phyloP scores from a whole-genome alignment of 129 eudicot species.

The Saussurea involucrata region DNA sequence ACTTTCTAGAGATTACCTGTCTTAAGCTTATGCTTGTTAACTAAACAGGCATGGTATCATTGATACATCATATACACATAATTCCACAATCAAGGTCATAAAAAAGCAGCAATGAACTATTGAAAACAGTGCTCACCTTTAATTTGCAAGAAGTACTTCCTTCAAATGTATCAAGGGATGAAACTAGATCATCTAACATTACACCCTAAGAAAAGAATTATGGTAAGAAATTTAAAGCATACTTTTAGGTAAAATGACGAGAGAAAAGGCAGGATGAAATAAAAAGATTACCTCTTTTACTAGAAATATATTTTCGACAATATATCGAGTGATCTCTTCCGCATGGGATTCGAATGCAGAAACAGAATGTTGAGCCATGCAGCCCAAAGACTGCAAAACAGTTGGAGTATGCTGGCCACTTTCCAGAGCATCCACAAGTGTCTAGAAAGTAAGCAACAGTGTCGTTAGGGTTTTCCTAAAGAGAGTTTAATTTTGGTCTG shows the following conservation, averaged over 20 bases:
- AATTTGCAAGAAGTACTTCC: conserved; percentile 46
- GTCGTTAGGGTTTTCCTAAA: background rate
- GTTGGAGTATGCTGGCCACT: conserved; percentile 58
- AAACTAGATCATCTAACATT: conserved; percentile 21
- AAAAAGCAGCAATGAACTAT: background rate
- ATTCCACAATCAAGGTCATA: background rate
- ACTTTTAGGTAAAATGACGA: background rate
- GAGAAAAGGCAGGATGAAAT: background rate
- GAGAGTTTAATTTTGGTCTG: background rate
- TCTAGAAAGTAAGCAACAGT: conserved; percentile 41
- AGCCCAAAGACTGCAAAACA: conserved; percentile 86
- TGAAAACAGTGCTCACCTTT: conserved; percentile 44
- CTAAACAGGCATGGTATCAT: background rate
- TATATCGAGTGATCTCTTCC: conserved; percentile 52
- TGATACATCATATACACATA: background rate
- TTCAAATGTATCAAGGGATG: conserved; percentile 33
- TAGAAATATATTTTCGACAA: conserved; percentile 52
- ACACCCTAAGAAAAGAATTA: conserved; percentile 35
- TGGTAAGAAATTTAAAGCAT: background rate
- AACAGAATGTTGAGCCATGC: conserved; percentile 65
- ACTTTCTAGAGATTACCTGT: background rate
- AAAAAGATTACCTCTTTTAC: conserved; percentile 39
- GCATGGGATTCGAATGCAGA: conserved; percentile 58
- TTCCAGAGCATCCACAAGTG: conserved; percentile 63
- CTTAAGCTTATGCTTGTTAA: background rate